Evolutionary conservation across 768 basidiomycete genomes (phyloP), one percentile per base, ranked within the genome.

Genomic region (Hypholoma fasciculare): DNA sequence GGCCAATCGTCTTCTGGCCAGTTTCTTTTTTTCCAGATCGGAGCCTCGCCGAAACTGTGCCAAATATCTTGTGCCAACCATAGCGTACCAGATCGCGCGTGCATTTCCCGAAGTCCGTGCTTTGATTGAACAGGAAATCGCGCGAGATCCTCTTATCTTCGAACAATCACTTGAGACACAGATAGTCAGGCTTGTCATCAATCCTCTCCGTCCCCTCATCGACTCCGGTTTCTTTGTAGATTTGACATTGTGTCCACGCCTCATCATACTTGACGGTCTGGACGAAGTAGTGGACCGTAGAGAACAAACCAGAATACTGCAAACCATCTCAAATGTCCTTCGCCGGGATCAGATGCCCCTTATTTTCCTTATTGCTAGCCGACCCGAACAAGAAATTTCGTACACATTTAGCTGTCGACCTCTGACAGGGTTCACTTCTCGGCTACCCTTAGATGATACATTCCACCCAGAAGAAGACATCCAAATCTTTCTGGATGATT

Each of bases 281-380:
- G 71, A 73, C 50, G 70, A 73, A 60, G 73, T 55, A 17, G 12
- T 19, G 7, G 36, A 34, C 1, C 46, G 20, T 7, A 27, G 38
- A 1, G 58, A 4, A 2, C 58, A 63, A 30, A n/a, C 34, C 2
- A 12, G 14, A 2, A 39, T 58, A 7, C 26, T 59, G 1, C 14
- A 54, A 0, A 17, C 11, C 1, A 37, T 63, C 23, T 17, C 13
- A 13, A 52, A 14, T 7, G 11, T 38, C 4, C n/a, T 52, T 1
- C 20, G 7, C 5, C 17, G 37, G 9, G 4, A 17, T 13, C 16
- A 27, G 2, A n/a, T 57, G 5, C 56, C 63, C 1, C 9, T 61
- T 0, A 48, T 49, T 9, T 58, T 63, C 17, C 49, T 61, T 13
- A 38, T 63, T 26, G 50, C 51, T 0, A 61, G 63, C 42, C 63